Evolutionary conservation across 257 asterid species (phyloP), one percentile per base, ranked within the genome.

Genomic region (Nicotiana otophora): DNA sequence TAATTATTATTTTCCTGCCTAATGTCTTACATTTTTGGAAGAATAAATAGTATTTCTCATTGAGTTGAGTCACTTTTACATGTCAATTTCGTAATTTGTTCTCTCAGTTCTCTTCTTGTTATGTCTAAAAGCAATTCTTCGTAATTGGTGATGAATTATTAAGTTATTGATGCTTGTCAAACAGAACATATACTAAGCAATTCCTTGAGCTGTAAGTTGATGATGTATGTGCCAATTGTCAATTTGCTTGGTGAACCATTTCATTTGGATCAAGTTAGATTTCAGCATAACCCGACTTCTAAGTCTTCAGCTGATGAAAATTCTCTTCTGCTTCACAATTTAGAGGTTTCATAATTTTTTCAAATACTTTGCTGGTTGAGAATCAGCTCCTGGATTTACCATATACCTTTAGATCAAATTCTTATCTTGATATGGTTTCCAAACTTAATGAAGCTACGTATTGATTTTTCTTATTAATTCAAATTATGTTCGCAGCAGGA

Each of bases 401-500:
- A 11, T 53, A 3, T 53, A 14, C 58, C 58, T 53, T 15, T 53
- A 15, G 7, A 53, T 15, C 58, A 53, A 53, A 53, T 53, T 72
- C 60, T 72, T 19, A 26, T 74, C 9, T 74, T 74, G 80, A 26
- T 48, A 74, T 2, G 28, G 26, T 48, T 74, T 26, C 28, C 79
- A 12, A 36, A 46, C 15, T 74, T 48, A 26, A 26, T 26, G 63
- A 75, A 75, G 80, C 63, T 51, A 51, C 63, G 1, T 48, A 75
- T 75, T 51, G 46, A 28, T 51, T 15, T 42, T 51, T 75, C 42
- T 7, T 51, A 51, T 15, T 53, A 51, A 51, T 75, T 75, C 0
- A n/a, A 75, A 75, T 75, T 53, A 28, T 75, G 64, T 28, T 51
- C n/a, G 5, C 64, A 58, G 78, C 90, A 95, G 95, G 90, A 82